Evolutionary conservation across 1,284 basidiomycete genomes (phyloP).

Genomic region (Cryptococcus amylolentus): DNA sequence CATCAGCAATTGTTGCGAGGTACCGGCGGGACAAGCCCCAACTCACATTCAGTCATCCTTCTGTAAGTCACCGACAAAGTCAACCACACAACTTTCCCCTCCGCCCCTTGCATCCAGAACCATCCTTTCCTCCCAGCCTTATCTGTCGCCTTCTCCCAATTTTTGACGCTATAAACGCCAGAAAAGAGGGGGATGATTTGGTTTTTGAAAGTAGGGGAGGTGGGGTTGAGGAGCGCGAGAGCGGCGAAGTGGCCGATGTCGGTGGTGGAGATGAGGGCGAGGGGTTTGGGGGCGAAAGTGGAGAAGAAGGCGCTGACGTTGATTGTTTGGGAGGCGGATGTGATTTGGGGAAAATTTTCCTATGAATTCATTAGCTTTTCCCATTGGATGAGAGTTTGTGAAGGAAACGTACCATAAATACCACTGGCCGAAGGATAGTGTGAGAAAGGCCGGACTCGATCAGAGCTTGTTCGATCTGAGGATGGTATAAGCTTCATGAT

Average conservation of each 20-base stretch:
- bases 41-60: constrained; percentile 21
- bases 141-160: constrained; percentile 2
- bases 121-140: constrained; percentile 6
- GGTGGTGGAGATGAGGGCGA: constrained; percentile 10
- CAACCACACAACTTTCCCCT: constrained; percentile 1
- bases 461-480: constrained; percentile 51
- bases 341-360: constrained; percentile 17
- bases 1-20: background rate
- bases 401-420: constrained; percentile 49
- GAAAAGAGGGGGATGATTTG: constrained; percentile 10
- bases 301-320: constrained; percentile 14
- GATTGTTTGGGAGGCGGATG: constrained; percentile 12
- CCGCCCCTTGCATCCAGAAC: constrained; percentile 13
- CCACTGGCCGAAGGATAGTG: constrained; percentile 47
- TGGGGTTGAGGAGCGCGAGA: constrained; percentile 12
- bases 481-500: no score
- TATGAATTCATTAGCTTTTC: background rate
- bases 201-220: constrained; percentile 7
- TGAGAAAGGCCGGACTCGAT: constrained; percentile 38
- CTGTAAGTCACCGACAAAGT: constrained; percentile 15
- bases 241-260: constrained; percentile 20
- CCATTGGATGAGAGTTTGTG: no score
- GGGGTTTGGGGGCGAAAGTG: background rate
- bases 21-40: background rate
- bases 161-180: constrained; percentile 11